These are phyloP conservation scores for Massarina eburnea DNA, from an alignment of 2,329 filamentous ascomycete species.

Conservation along the genomic window DNA sequence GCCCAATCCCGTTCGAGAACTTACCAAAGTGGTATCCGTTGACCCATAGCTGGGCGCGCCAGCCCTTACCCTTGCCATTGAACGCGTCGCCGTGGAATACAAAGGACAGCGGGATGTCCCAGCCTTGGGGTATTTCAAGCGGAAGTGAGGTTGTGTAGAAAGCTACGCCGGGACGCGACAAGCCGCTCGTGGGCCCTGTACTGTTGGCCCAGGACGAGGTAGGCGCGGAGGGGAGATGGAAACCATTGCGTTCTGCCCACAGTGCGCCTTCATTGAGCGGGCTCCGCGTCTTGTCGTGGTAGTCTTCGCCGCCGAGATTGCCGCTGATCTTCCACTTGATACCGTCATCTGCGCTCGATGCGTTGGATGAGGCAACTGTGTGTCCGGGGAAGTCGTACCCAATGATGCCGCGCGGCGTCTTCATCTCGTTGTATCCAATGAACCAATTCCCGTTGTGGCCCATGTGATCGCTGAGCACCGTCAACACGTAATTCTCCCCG, in stretches of 20 bases:
- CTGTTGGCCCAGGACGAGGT: constrained; percentile 44
- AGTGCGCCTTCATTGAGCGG: constrained; percentile 67
- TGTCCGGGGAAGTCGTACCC: constrained; percentile 57
- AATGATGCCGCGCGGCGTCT: constrained; percentile 61
- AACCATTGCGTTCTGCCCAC: constrained; percentile 63
- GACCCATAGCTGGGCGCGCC: constrained; percentile 66
- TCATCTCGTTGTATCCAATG: constrained; percentile 54
- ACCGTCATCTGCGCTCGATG: constrained; percentile 27
- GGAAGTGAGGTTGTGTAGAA: constrained; percentile 59
- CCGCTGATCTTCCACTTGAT: constrained; percentile 67
- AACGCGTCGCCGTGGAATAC: constrained; percentile 51
- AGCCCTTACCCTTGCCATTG: constrained; percentile 36
- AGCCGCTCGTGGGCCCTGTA: constrained; percentile 44
- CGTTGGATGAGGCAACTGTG: constrained; percentile 27
- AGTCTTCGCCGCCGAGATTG: constrained; percentile 65
- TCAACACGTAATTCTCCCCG: constrained; percentile 62
- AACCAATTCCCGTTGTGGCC: constrained; percentile 67
- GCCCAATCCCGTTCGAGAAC: constrained; percentile 68
- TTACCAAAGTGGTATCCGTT: constrained; percentile 75
- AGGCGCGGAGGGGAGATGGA: constrained; percentile 54
- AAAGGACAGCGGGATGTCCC: constrained; percentile 63
- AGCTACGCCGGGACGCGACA: constrained; percentile 53
- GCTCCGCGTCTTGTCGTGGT: constrained; percentile 59
- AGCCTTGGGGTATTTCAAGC: constrained; percentile 56
- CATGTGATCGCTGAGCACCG: constrained; percentile 70